These are phyloP conservation scores for Draba incana DNA, from an alignment of 345 rosid genomes.

Conservation along the genomic window DNA sequence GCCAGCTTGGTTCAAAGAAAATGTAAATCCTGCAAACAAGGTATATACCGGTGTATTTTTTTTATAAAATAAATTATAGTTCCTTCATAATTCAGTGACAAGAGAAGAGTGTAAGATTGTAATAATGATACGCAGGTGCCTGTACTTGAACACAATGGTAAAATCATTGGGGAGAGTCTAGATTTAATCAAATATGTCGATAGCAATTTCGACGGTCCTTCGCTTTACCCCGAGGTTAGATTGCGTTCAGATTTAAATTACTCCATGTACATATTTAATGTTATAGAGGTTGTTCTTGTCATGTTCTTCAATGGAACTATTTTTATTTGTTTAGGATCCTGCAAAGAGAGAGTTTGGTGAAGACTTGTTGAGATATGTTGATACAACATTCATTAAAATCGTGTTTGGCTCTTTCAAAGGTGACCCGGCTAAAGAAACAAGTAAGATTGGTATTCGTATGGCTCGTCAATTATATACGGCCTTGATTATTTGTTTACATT, in stretches of 20 bases:
- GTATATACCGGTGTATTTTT: constrained; percentile 38
- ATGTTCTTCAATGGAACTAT: neutral
- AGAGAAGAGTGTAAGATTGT: neutral
- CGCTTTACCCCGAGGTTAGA: constrained; percentile 72
- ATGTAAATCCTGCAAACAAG: constrained; percentile 78
- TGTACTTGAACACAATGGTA: constrained; percentile 75
- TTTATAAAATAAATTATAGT: neutral
- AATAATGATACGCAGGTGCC: constrained; percentile 63
- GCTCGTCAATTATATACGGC: too few relatives aligned
- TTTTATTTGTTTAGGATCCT: constrained; percentile 53
- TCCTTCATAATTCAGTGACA: constrained; percentile 12
- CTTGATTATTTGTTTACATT: too few relatives aligned
- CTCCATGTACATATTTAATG: neutral
- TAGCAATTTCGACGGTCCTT: constrained; percentile 74
- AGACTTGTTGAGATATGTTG: constrained; percentile 58
- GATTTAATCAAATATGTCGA: constrained; percentile 78
- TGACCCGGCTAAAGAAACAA: constrained; percentile 54
- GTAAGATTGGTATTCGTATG: constrained; percentile 29
- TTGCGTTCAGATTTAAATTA: neutral
- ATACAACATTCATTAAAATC: constrained; percentile 46
- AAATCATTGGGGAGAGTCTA: constrained; percentile 79
- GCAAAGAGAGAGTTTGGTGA: constrained; percentile 71
- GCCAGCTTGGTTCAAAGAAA: constrained; percentile 89
- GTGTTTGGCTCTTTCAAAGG: constrained; percentile 58
- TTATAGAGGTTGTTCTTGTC: constrained; percentile 16